Percentiles rank a stretch among this genome's conserved stretches.
These are phyloP conservation scores for Neurospora sp. DNA, from an alignment of 495 filamentous ascomycete genomes.

Conservation along the genomic window DNA sequence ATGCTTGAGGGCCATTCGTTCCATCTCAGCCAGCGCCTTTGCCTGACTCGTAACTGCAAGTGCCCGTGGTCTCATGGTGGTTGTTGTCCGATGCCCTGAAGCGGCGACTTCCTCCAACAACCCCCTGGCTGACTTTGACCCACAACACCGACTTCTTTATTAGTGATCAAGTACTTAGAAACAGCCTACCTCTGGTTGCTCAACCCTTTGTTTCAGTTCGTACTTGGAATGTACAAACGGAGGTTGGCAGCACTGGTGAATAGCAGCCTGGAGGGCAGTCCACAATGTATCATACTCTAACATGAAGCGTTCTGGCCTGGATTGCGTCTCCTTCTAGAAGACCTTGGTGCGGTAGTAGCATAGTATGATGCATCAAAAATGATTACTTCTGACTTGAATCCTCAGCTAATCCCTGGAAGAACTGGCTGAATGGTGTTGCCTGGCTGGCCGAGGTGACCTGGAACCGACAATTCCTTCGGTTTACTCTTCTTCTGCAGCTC, in stretches of 20 bases:
- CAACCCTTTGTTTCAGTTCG: not conserved
- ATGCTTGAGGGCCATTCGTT: not conserved
- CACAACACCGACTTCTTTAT: not conserved
- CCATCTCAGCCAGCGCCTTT: not conserved
- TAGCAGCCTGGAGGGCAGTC: not conserved
- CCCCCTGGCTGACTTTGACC: not conserved
- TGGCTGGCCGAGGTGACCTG: not conserved
- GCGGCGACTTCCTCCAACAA: not conserved
- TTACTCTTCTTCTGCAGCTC: conserved; percentile 27
- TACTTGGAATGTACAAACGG: not conserved
- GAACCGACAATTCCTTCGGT: not conserved
- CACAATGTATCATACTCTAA: not conserved
- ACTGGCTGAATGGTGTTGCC: not conserved
- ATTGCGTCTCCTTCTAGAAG: not conserved
- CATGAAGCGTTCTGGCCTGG: not conserved
- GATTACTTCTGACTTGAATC: not conserved
- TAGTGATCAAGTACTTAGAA: not conserved
- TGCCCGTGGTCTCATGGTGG: not conserved
- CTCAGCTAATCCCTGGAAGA: not conserved
- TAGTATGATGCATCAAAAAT: not conserved
- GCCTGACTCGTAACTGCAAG: not conserved
- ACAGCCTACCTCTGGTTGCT: not conserved
- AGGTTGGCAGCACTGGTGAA: not conserved
- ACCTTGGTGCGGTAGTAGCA: not conserved
- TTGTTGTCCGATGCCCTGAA: not conserved